Base-by-base conservation (phyloP, 78 protist genomes). In the Polysphondylium violaceum region DNA sequence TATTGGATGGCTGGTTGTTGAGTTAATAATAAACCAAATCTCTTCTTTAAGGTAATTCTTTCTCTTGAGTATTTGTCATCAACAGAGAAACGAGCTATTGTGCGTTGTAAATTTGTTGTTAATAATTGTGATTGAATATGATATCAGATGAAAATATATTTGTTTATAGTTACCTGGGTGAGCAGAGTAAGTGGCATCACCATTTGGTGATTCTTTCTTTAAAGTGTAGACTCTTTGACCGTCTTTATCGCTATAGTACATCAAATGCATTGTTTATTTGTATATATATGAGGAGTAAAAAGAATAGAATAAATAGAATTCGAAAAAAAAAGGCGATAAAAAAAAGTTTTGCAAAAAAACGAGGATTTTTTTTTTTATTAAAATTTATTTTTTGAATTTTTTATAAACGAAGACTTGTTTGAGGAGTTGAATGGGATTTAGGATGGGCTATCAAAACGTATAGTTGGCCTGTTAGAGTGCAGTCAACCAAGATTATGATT, bases 1-100 rank as follows among this genome's bases (percentile, higher is more conserved):
- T 17, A 75, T 61, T 88, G 53, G 5, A 50, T 25, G 14, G 94
- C 61, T 58, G 94, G 87, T 47, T 64, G 87, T 89, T 95, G 97
- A 41, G 95, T 95, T 11, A 90, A 93, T 31, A 96, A 95, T 29
- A 94, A 11, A 90, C 65, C 65, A 74, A 94, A 96, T 61, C 97
- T 86, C 87, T 63, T 71, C 93, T 96, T 96, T 55, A 96, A 61
- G 14, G 81, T 78, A 61, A 96, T 75, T 40, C 97, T 90, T 35
- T 96, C 93, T 43, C 96, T 85, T 50, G 96, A 94, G 43, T 74
- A 93, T 93, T 96, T 81, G 83, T 94, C 97, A 76, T 96, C 97
- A 17, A 95, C 96, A 12, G 95, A 91, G 74, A 96, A 96, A 56
- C 97, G 95, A 29, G 97, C 97, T 89, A 63, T 44, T 25, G 11